phyloP scores from a whole-genome alignment of 2,329 filamentous ascomycete species.

The Chaetomiaceae sp. region DNA sequence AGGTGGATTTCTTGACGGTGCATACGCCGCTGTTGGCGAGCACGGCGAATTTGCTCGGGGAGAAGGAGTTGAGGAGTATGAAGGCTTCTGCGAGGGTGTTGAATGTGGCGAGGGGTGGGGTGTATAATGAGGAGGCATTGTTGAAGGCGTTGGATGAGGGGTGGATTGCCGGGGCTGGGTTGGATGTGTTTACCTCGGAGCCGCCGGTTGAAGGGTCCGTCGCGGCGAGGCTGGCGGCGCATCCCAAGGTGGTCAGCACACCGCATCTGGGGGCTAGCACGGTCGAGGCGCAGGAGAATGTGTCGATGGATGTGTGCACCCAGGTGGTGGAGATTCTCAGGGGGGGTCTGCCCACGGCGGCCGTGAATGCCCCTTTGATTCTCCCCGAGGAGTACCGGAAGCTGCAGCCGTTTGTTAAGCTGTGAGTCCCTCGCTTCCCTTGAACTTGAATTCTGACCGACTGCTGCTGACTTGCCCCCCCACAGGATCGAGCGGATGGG shows the following conservation, averaged over 20 bases:
- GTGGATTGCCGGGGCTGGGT: conserved; percentile 68
- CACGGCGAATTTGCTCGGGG: conserved; percentile 68
- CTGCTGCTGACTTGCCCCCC: not conserved
- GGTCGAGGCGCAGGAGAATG: conserved; percentile 78
- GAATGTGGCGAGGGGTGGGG: conserved; percentile 75
- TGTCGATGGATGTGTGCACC: conserved; percentile 75
- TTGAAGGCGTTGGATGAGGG: conserved; percentile 65
- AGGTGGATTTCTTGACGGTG: conserved; percentile 72
- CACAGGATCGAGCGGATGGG: conserved; percentile 68
- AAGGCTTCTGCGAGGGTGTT: conserved; percentile 68
- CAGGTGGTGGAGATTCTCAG: conserved; percentile 70
- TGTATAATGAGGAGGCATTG: conserved; percentile 72
- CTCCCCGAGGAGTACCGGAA: conserved; percentile 75
- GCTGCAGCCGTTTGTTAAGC: conserved; percentile 68
- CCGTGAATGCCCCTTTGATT: conserved; percentile 78
- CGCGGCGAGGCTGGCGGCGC: conserved; percentile 59
- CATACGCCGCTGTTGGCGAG: conserved; percentile 76
- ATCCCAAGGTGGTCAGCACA: conserved; percentile 69
- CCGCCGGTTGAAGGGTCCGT: conserved; percentile 53
- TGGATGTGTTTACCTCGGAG: conserved; percentile 76
- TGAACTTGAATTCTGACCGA: not conserved
- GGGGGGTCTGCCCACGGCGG: conserved; percentile 67
- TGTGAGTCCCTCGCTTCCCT: conserved; percentile 32
- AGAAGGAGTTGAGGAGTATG: conserved; percentile 63
- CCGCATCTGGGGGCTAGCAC: conserved; percentile 78